Conservation (phyloP, 2,329 filamentous ascomycete species). For the Botrytis porri region DNA sequence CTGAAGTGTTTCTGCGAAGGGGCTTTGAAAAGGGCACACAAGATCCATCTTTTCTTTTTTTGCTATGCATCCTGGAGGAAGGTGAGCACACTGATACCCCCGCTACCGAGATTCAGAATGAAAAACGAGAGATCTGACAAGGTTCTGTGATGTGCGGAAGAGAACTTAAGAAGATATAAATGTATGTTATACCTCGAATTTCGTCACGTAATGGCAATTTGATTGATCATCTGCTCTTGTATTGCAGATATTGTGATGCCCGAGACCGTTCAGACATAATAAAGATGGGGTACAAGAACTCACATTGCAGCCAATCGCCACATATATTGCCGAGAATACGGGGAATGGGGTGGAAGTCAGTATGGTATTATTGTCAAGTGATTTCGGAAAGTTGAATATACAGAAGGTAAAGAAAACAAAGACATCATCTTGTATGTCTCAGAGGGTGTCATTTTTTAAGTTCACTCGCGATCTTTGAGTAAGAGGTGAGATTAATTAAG, state of each 20-base stretch:
- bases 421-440: not conserved
- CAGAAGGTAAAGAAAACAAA: no score
- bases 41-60: not conserved
- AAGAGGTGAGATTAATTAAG: not conserved
- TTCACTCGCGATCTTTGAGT: not conserved
- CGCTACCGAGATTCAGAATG: not conserved
- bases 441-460: not conserved
- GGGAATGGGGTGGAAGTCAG: not conserved
- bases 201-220: not conserved
- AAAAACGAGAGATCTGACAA: not conserved
- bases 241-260: not conserved
- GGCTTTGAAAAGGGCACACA: not conserved
- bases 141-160: not conserved
- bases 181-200: not conserved
- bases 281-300: not conserved
- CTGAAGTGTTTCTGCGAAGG: not conserved
- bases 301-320: not conserved
- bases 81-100: not conserved
- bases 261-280: not conserved
- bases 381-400: not conserved
- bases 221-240: not conserved
- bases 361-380: not conserved
- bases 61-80: not conserved
- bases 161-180: not conserved
- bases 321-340: not conserved